phyloP scores from a whole-genome alignment of 768 basidiomycete genomes.

The Wakefieldia striispora region DNA sequence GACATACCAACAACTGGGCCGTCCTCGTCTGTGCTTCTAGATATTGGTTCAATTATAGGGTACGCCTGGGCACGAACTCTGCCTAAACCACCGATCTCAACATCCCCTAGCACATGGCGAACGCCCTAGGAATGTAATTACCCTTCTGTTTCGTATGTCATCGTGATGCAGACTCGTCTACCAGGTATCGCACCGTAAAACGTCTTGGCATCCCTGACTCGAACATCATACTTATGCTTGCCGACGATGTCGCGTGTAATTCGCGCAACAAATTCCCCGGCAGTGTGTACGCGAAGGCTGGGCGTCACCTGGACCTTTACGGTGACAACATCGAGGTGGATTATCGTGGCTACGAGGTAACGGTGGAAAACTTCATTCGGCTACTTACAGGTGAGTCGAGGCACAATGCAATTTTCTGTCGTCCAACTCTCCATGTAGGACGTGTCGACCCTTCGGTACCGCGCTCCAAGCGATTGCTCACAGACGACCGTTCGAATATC shows the following conservation, averaged over 20 bases:
- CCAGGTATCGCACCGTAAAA: conserved; percentile 96
- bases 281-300: conserved; percentile 87
- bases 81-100: neutral
- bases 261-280: conserved; percentile 88
- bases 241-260: conserved; percentile 95
- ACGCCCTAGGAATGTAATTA: conserved; percentile 91
- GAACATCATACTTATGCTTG: conserved; percentile 98
- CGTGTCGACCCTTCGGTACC: conserved; percentile 83
- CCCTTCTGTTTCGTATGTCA: neutral
- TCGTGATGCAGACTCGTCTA: conserved; percentile 2
- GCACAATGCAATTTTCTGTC: neutral
- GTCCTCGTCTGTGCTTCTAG: conserved; percentile 92
- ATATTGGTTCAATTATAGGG: conserved; percentile 99
- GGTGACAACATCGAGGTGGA: conserved; percentile 98
- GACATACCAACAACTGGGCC: conserved; percentile 98
- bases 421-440: conserved; percentile 44
- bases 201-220: conserved; percentile 97
- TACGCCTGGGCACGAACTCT: conserved; percentile 37
- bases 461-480: conserved; percentile 87
- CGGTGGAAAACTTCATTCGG: conserved; percentile 92
- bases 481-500: conserved; percentile 88
- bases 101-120: conserved; percentile 88
- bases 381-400: conserved; percentile 76
- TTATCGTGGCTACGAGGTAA: conserved; percentile 97
- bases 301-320: conserved; percentile 82